Evolutionary conservation across 495 filamentous ascomycete genomes (phyloP), one percentile per base, ranked within the genome.

Genomic region (Aspergillus baeticus): DNA sequence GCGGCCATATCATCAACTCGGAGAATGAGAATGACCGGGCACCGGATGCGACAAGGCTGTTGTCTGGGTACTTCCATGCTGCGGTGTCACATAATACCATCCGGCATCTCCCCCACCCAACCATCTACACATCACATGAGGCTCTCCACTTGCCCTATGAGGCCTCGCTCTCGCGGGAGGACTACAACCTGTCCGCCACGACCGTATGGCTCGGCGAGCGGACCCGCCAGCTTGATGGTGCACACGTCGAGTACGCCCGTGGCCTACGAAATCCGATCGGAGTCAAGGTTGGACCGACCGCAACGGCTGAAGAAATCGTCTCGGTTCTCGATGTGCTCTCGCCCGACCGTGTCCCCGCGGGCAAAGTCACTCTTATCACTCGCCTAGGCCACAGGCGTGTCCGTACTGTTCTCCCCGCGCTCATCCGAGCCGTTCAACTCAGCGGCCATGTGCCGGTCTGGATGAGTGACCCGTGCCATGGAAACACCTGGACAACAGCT

Each of bases 381-480:
- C 54, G 54, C 2, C 6, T 56, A 11, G 44, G 54, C 0, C 21
- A 33, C 23, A 36, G 21, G 17, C 29, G 35, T 10, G 44, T 56
- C 2, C 26, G 23, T 7, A 18, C 44, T 2, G 35, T 50, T 1
- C 54, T 56, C n/a, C 54, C 54, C 2, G 21, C 54, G 18, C 44
- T 49, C 18, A 43, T 56, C 22, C 43, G 31, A 8, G 54, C 54
- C 0, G 54, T 56, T 4, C 54, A 50, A n/a, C 18, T 39, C 7
- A 47, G 43, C n/a, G 52, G 52, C 18, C 52, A 55, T 26, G 33
- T 47, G 1, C 52, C 52, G 7, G 33, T 55, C 20, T 55, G 52
- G 52, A 18, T 55, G 52, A 37, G 41, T 20, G 52, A 55, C n/a
- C 52, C 52, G 1, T 55, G 52, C 31, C 52, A 55, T 18, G 52